Percentiles rank a stretch among this genome's conserved stretches.
phyloP scores from a whole-genome alignment of 768 basidiomycete genomes.

The Boletus patriciae region DNA sequence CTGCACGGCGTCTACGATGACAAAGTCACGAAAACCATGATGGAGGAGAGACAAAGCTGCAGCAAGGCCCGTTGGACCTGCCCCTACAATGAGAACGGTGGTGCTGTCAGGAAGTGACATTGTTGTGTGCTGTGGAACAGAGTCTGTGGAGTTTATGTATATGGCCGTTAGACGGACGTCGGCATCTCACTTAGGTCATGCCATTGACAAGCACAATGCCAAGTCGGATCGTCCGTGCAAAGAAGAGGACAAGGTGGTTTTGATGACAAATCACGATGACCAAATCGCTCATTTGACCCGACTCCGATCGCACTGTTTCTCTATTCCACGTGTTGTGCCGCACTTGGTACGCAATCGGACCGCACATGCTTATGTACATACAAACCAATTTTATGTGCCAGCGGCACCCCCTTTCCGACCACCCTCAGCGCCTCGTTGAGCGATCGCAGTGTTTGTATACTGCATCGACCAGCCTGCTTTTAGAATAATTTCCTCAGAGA shows the following conservation, averaged over 20 bases:
- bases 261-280: not conserved
- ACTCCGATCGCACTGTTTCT: too few species aligned
- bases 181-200: not conserved
- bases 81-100: conserved; percentile 51
- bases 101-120: conserved; percentile 38
- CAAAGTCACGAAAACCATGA: conserved; percentile 42
- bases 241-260: too few species aligned
- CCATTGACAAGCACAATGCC: not conserved
- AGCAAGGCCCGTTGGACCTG: conserved; percentile 51
- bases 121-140: not conserved
- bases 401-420: conserved; percentile 15
- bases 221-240: too few species aligned
- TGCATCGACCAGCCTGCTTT: conserved; percentile 10
- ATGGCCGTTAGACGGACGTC: not conserved
- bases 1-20: conserved; percentile 42
- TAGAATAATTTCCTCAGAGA: conserved; percentile 25
- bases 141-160: not conserved
- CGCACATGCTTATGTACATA: too few species aligned
- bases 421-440: conserved; percentile 19
- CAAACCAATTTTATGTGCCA: conserved; percentile 29
- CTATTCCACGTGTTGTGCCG: too few species aligned
- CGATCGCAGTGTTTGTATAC: conserved; percentile 10
- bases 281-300: too few species aligned
- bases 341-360: too few species aligned
- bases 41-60: conserved; percentile 47